Evolutionary conservation across 257 asterid species (phyloP), one percentile per base, ranked within the genome.

Genomic region (Linderniella brevidens): DNA sequence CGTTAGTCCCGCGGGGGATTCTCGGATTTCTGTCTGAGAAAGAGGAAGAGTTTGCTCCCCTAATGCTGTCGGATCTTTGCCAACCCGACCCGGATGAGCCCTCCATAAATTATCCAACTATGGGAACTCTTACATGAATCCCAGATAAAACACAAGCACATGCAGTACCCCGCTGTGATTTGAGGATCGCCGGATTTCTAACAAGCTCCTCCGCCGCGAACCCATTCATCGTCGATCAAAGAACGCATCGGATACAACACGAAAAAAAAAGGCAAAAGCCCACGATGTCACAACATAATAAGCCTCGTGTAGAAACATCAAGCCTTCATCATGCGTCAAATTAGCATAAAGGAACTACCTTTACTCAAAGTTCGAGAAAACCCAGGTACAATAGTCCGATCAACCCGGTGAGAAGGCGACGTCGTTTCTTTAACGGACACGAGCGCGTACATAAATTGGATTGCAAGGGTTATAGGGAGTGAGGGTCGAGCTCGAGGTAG

Each of bases 21-120:
- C 93, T 60, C 49, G 67, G 62, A 58, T 76, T 86, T 64, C 79
- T 60, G 32, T 64, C 72, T 37, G 58, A 54, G 50, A 64, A 25
- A 45, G 49, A 61, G 2, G 92, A 65, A 57, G 82, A 81, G 67
- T 70, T 69, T 29, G 82, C 58, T 16, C 68, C 93, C 62, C 93
- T 68, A 4, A 81, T 72, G 37, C 73, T 80, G 56, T 61, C 73
- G 44, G 90, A 66, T 74, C 76, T 71, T 59, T 68, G 86, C 92
- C 95, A 78, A 50, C 64, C 76, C 50, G 80, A 84, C 62, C 74
- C 93, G 44, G 94, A 81, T 32, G 96, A 85, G 48, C 94, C 93
- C 58, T 82, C 96, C 99, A 81, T 76, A 6, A 55, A 53, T 3
- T 70, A 74, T 41, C 72, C 64, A 60, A 66, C 70, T 49, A 48